Base-by-base conservation (phyloP, 768 basidiomycete genomes). In the Podaxis sp. region DNA sequence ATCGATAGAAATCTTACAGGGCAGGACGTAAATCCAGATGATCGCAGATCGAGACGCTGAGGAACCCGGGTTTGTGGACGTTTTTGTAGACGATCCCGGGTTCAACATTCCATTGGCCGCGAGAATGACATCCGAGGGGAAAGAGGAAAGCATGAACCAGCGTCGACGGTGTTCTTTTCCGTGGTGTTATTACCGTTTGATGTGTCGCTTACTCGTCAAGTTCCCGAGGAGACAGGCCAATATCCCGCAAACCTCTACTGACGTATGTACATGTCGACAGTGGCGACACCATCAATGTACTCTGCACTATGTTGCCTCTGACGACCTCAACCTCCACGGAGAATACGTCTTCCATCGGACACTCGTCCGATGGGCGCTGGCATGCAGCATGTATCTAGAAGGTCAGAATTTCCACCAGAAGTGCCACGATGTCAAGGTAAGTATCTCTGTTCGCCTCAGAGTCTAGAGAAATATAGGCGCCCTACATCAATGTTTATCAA, bases 51-150 rank as follows among this genome's bases (percentile, higher is more conserved):
- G 47, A 36, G 21, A 0, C 38, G 36, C 14, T 37, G 32, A 11
- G 46, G 18, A 52, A 52, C 59, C 59, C 51, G 59, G 59, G 59
- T 32, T 60, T 60, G 27, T 53, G n/a, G 23, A 46, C 51, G n/a
- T 53, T 44, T 53, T 46, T 27, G 51, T 60, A 28, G 42, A 44
- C 35, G 40, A 60, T 60, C 59, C 59, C 51, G 42, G 59, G 42
- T 60, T 60, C 59, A 53, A 46, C 28, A 9, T 60, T 46, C 42
- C 21, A 60, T 60, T 60, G 59, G 59, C 48, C 50, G 14, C 11
- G 14, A 46, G 27, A 16, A 23, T 37, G 42, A 25, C 36, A 7
- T 60, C 59, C 59, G 59, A 60, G 59, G 59, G 38, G 21, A 46
- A 60, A 32, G 50, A 42, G 28, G 9, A 32, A 21, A 6, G 27